These are phyloP conservation scores for Turritis glabra DNA, from an alignment of 345 rosid genomes.

Conservation along the genomic window DNA sequence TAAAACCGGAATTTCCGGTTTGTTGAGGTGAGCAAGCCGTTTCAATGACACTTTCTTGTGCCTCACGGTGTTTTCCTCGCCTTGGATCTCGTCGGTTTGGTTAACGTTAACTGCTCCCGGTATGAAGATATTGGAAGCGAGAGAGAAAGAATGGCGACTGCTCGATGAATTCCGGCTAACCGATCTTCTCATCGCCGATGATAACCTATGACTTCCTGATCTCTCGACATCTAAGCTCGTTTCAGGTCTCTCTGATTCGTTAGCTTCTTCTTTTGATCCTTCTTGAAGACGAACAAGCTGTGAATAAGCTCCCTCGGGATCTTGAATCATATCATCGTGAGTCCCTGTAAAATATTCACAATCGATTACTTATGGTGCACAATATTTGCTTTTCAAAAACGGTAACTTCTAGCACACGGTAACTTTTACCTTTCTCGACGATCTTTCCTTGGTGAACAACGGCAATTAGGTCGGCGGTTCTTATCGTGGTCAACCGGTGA, in stretches of 20 bases:
- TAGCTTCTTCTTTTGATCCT: constrained; percentile 50
- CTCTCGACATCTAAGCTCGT: constrained; percentile 22
- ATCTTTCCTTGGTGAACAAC: constrained; percentile 76
- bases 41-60: constrained; percentile 52
- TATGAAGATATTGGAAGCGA: constrained; percentile 16
- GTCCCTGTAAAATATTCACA: constrained; percentile 40
- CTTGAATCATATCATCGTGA: constrained; percentile 59
- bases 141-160: constrained; percentile 34
- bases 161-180: constrained; percentile 36
- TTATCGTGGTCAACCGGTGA: constrained; percentile 79
- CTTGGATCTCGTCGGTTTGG: constrained; percentile 7
- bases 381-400: not conserved
- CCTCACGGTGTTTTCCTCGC: constrained; percentile 22
- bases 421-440: constrained; percentile 65
- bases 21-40: constrained; percentile 69
- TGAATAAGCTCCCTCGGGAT: constrained; percentile 74
- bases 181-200: constrained; percentile 40
- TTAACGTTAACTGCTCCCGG: constrained; percentile 31
- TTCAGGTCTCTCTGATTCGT: constrained; percentile 25
- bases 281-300: constrained; percentile 78
- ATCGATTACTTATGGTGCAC: not conserved
- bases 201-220: constrained; percentile 34
- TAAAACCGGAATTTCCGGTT: constrained; percentile 64
- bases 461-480: constrained; percentile 71
- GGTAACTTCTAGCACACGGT: not conserved